Evolutionary conservation across 2,329 filamentous ascomycete species (phyloP).

Genomic region (Phialophora verrucosa): DNA sequence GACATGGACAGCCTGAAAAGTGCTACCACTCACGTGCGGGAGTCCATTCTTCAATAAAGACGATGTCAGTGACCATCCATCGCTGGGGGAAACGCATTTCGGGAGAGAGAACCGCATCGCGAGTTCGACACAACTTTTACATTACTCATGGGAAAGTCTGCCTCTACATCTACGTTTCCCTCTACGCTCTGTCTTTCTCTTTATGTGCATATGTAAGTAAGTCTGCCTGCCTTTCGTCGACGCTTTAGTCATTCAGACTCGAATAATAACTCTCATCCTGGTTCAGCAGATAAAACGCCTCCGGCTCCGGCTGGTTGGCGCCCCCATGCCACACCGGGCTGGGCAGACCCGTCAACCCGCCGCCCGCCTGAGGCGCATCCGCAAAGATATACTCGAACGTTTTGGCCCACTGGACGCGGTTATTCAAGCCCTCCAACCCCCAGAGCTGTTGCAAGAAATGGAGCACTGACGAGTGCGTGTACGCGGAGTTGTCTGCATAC

Average conservation of each 20-base stretch:
- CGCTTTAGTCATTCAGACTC: conserved; percentile 11
- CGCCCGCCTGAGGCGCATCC: conserved; percentile 41
- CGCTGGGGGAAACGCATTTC: too few species aligned
- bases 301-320: conserved; percentile 44
- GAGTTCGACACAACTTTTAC: too few species aligned
- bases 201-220: too few species aligned
- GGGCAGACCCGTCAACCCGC: conserved; percentile 40
- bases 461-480: conserved; percentile 49
- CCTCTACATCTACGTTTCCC: neutral
- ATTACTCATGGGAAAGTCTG: neutral
- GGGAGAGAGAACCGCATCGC: too few species aligned
- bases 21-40: neutral
- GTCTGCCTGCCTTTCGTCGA: neutral
- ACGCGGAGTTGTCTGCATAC: conserved; percentile 47
- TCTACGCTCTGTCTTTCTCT: neutral
- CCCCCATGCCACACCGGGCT: conserved; percentile 47
- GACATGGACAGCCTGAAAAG: neutral
- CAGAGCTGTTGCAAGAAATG: conserved; percentile 52
- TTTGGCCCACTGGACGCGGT: conserved; percentile 51
- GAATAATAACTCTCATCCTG: conserved; percentile 41
- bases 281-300: conserved; percentile 44
- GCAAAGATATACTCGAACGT: conserved; percentile 49
- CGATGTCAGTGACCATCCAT: neutral
- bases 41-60: neutral
- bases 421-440: conserved; percentile 49